Conservation (phyloP, 1,139 yeast genomes). For the Suhomyces kunorum region DNA sequence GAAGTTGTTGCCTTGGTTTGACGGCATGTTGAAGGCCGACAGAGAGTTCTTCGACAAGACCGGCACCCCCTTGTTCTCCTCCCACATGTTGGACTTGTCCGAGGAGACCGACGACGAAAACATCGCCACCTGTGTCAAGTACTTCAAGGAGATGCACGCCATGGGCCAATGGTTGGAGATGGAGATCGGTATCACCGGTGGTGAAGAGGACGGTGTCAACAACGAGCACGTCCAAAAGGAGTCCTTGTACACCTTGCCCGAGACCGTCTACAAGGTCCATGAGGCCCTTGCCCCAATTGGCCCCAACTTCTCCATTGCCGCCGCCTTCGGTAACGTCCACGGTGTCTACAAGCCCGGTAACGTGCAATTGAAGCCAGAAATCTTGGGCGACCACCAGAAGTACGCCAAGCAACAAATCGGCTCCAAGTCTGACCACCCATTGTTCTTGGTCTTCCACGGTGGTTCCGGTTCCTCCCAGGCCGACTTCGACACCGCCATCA, state of each 20-base stretch:
- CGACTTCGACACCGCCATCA: slow-evolving; percentile 90
- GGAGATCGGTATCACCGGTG: slow-evolving; percentile 99
- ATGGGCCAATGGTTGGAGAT: slow-evolving; percentile 98
- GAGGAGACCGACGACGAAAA: slow-evolving; percentile 97
- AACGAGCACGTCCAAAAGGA: slow-evolving; percentile 90
- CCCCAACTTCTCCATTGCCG: slow-evolving; percentile 99
- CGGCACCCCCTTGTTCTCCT: slow-evolving; percentile 96
- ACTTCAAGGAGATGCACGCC: slow-evolving; percentile 92
- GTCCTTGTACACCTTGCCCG: slow-evolving; percentile 90
- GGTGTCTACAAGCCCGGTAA: slow-evolving; percentile 99
- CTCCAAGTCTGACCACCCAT: slow-evolving; percentile 64
- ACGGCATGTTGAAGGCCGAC: slow-evolving; percentile 96
- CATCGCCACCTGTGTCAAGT: slow-evolving; percentile 91
- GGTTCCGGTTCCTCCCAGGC: slow-evolving; percentile 96
- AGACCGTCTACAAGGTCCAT: slow-evolving; percentile 89
- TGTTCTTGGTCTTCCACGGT: slow-evolving; percentile 99
- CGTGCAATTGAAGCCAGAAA: slow-evolving; percentile 89
- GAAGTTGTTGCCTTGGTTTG: slow-evolving; percentile 97
- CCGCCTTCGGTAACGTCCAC: slow-evolving; percentile 99
- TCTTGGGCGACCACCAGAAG: slow-evolving; percentile 93
- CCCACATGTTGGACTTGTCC: slow-evolving; percentile 98
- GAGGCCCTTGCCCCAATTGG: slow-evolving; percentile 87
- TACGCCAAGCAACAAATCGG: slow-evolving; percentile 70
- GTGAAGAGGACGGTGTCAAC: slow-evolving; percentile 99
- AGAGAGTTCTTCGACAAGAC: slow-evolving; percentile 82